These are phyloP conservation scores for Mycena amicta DNA, from an alignment of 768 basidiomycete species.

Conservation along the genomic window DNA sequence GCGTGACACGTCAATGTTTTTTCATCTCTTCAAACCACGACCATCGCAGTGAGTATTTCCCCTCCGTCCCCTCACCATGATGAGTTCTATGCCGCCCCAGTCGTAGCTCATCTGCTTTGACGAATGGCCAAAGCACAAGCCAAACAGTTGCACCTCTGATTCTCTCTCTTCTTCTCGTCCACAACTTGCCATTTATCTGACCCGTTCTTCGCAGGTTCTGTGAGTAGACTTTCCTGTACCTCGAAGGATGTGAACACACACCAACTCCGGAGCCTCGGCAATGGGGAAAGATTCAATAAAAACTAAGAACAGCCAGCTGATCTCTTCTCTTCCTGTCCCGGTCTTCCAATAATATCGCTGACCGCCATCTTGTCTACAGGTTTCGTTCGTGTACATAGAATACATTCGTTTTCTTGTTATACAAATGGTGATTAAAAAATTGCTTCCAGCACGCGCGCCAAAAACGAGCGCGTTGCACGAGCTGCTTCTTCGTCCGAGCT, in stretches of 20 bases:
- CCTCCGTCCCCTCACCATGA: conserved; percentile 32
- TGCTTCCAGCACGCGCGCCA: conserved; percentile 29
- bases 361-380: neutral
- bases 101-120: conserved; percentile 64
- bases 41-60: conserved; percentile 32
- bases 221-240: conserved; percentile 11
- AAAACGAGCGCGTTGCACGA: conserved; percentile 23
- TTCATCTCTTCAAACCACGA: conserved; percentile 1
- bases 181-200: conserved; percentile 8
- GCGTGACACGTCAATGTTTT: neutral
- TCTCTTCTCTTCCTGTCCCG: conserved; percentile 17
- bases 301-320: conserved; percentile 72
- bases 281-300: conserved; percentile 48
- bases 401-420: neutral
- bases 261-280: conserved; percentile 46
- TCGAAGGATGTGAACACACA: conserved; percentile 53
- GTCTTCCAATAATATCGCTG: neutral
- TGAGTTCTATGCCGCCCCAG: conserved; percentile 79
- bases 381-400: neutral
- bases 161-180: conserved; percentile 15
- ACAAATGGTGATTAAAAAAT: conserved; percentile 22
- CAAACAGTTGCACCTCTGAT: conserved; percentile 72
- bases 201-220: conserved; percentile 20
- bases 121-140: conserved; percentile 69
- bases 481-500: neutral